phyloP scores from a whole-genome alignment of 2,329 filamentous ascomycete genomes.

The Cladophialophora carrionii region DNA sequence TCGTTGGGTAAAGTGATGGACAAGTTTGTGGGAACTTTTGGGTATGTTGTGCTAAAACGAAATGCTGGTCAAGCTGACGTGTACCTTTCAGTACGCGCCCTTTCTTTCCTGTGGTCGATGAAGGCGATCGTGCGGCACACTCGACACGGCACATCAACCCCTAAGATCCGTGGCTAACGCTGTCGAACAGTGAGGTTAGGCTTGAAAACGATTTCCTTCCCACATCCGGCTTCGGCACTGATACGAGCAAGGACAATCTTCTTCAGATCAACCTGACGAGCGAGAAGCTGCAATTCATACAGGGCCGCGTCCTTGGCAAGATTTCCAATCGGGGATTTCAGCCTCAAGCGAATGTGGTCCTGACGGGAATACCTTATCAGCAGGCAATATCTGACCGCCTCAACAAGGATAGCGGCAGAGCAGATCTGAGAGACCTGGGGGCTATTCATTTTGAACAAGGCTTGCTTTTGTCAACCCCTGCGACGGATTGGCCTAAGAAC shows the following conservation, averaged over 20 bases:
- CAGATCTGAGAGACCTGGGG: background rate
- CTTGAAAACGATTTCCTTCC: no score
- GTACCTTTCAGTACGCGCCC: no score
- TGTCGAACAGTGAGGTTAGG: no score
- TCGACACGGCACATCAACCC: no score
- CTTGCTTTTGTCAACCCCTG: background rate
- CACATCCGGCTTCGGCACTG: no score
- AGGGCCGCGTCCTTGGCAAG: background rate
- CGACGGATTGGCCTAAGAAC: background rate
- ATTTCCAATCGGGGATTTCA: background rate
- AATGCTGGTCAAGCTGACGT: no score
- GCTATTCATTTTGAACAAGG: conserved; percentile 3
- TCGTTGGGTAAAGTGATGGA: no score
- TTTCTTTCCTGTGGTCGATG: no score
- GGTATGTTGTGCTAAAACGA: no score
- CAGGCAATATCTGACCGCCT: background rate
- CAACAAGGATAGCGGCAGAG: conserved; percentile 1
- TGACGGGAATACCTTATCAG: background rate
- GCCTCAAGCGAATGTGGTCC: background rate
- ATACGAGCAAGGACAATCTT: background rate
- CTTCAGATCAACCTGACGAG: conserved; percentile 1
- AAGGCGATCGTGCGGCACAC: no score
- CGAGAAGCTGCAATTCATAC: background rate
- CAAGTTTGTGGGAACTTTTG: no score
- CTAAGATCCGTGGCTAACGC: no score